These are phyloP conservation scores for Neoboletus subvelutipes DNA, from an alignment of 768 basidiomycete genomes.

Conservation along the genomic window DNA sequence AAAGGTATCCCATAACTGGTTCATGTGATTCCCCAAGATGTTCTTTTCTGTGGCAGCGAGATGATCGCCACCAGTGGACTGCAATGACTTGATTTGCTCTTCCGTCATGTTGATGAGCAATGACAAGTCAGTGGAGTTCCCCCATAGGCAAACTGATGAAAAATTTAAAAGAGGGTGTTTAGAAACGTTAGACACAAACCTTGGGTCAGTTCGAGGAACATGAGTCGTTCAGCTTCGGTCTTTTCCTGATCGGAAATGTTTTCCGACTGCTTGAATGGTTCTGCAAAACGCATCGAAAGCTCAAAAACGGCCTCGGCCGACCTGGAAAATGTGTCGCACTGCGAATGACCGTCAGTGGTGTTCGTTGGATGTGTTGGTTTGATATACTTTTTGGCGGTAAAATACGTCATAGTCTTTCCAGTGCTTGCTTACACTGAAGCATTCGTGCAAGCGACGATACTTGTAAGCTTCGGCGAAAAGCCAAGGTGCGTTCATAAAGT, in stretches of 20 bases:
- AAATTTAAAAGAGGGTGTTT: background rate
- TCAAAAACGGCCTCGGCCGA: slow-evolving; percentile 92
- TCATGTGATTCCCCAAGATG: slow-evolving; percentile 84
- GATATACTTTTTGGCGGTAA: slow-evolving; percentile 82
- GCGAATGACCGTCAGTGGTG: slow-evolving; percentile 7
- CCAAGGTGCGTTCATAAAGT: slow-evolving; percentile 97
- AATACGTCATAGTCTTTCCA: slow-evolving; percentile 94
- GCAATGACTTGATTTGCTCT: slow-evolving; percentile 94
- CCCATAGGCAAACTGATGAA: slow-evolving; percentile 86
- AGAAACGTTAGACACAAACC: slow-evolving; percentile 41
- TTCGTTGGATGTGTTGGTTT: background rate
- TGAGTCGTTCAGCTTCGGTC: slow-evolving; percentile 69
- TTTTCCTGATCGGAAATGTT: slow-evolving; percentile 52
- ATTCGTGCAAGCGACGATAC: slow-evolving; percentile 88
- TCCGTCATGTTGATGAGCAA: slow-evolving; percentile 97
- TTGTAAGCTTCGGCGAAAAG: slow-evolving; percentile 95
- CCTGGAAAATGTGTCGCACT: slow-evolving; percentile 96
- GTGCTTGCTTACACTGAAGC: slow-evolving; percentile 87
- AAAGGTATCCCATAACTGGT: slow-evolving; percentile 70
- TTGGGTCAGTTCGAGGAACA: slow-evolving; percentile 94
- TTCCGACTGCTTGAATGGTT: slow-evolving; percentile 68
- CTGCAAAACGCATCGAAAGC: slow-evolving; percentile 86
- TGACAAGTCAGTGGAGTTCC: slow-evolving; percentile 94
- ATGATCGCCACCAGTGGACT: slow-evolving; percentile 94
- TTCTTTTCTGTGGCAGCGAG: slow-evolving; percentile 96